These are phyloP conservation scores for Platanthera zijinensis DNA, from an alignment of 106 monocot genomes.

Conservation along the genomic window DNA sequence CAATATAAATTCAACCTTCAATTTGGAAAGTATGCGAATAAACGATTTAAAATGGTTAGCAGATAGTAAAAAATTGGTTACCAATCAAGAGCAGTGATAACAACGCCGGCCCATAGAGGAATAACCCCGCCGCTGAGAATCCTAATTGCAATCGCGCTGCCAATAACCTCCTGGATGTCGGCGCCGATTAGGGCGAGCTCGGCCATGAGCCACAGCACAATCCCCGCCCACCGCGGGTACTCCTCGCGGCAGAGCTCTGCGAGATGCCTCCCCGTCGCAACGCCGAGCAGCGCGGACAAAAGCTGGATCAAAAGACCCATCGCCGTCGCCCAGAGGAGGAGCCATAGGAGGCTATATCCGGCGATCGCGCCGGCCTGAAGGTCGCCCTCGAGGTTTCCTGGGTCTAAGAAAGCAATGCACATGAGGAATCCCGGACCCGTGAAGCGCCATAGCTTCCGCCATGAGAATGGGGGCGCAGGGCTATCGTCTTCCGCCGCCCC, in stretches of 20 bases:
- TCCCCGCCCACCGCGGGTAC: slow-evolving; percentile 56
- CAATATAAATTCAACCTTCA: neutral
- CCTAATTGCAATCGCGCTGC: slow-evolving; percentile 69
- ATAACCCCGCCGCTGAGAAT: slow-evolving; percentile 52
- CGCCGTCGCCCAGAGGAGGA: slow-evolving; percentile 61
- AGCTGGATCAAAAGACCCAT: slow-evolving; percentile 69
- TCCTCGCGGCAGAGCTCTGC: slow-evolving; percentile 75
- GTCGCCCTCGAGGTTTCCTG: slow-evolving; percentile 72
- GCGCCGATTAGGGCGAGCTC: slow-evolving; percentile 70
- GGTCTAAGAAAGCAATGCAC: slow-evolving; percentile 76
- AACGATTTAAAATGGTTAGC: neutral
- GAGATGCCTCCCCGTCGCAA: slow-evolving; percentile 57
- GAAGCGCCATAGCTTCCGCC: slow-evolving; percentile 67
- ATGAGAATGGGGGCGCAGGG: slow-evolving; percentile 39
- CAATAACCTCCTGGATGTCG: slow-evolving; percentile 82
- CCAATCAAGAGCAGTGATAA: slow-evolving; percentile 72
- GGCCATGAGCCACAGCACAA: slow-evolving; percentile 62
- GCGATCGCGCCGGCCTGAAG: slow-evolving; percentile 75
- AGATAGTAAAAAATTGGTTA: slow-evolving; percentile 3
- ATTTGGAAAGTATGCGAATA: neutral
- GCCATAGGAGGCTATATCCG: slow-evolving; percentile 61
- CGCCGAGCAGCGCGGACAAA: slow-evolving; percentile 58
- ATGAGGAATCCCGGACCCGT: slow-evolving; percentile 71
- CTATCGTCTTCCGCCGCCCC: slow-evolving; percentile 1
- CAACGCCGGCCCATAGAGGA: slow-evolving; percentile 58